Base-by-base conservation (phyloP, 1,284 basidiomycete species). In the Pterulicium gracile region DNA sequence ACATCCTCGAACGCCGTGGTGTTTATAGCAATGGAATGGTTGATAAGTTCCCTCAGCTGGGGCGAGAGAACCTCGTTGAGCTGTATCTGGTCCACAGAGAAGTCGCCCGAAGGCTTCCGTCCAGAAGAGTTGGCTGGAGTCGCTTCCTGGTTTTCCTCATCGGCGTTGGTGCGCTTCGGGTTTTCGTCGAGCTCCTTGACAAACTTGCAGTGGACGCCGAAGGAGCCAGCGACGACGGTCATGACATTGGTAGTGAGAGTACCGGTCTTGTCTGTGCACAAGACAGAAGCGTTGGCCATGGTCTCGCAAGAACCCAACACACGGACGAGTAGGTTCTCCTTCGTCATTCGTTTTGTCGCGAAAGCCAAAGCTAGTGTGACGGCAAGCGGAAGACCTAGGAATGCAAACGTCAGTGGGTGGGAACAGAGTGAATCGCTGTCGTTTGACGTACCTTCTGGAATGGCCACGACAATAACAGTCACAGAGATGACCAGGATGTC, bases 251-350 rank as follows among this genome's bases (percentile, higher is more conserved):
- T 87, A 0, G 95, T 98, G 20, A 93, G 79, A 4, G 92, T 88
- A 43, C 89, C 89, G 1, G 93, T 95, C 70, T 97, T 97, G 71
- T 96, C 92, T 17, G 93, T 97, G 67, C 93, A 97, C 21, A 97
- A 78, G 51, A 97, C 94, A 18, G 87, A 95, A 12, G 93, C 89
- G 60, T 98, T 97, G 24, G 89, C 95, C 94, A 98, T 98, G 4
- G 91, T 98, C 70, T 98, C 95, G 65, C 95, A 98, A 20, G 91
- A 92, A 12, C 91, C 88, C 24, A 98, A 78, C 2, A 98, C 86
- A 52, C 95, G 91, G 15, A 98, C 95, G 42, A 98, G 80, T 0
- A 98, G 71, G 51, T 95, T 95, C 63, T 93, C 88, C 59, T 84
- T 78, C 15, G 93, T 91, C 95, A 98, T 98, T 21, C 94, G 82